phyloP scores from a whole-genome alignment of 768 basidiomycete genomes.

The Leccinum ochraceum region DNA sequence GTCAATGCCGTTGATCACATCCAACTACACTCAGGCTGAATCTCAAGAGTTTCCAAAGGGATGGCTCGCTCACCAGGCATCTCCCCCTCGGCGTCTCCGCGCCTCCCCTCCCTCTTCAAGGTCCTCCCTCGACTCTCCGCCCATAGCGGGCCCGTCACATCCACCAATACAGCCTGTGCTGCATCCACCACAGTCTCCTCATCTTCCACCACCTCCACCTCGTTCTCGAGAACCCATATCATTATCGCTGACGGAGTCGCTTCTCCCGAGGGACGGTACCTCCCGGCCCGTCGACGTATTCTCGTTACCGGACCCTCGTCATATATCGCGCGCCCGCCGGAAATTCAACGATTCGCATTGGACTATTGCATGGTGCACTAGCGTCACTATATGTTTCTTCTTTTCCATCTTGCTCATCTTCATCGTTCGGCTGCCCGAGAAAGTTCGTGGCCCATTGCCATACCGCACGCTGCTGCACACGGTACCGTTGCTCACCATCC shows the following conservation, averaged over 20 bases:
- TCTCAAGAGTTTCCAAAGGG: conserved; percentile 48
- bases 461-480: conserved; percentile 77
- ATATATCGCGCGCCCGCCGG: conserved; percentile 60
- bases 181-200: conserved; percentile 35
- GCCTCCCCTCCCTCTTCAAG: conserved; percentile 44
- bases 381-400: conserved; percentile 60
- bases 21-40: conserved; percentile 34
- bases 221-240: conserved; percentile 49
- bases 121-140: conserved; percentile 33
- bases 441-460: conserved; percentile 38
- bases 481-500: conserved; percentile 71
- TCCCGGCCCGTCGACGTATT: conserved; percentile 69
- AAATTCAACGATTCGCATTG: conserved; percentile 75
- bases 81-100: conserved; percentile 50
- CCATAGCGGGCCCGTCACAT: conserved; percentile 39
- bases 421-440: conserved; percentile 45
- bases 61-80: conserved; percentile 78
- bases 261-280: conserved; percentile 72
- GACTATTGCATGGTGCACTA: conserved; percentile 66
- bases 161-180: conserved; percentile 33
- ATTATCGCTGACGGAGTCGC: conserved; percentile 76
- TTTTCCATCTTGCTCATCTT: conserved; percentile 68
- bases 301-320: conserved; percentile 74
- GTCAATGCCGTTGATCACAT: conserved; percentile 40
- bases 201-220: conserved; percentile 40